Conservation (phyloP, 176 grass and related monocot species). For the Thalia dealbata region DNA sequence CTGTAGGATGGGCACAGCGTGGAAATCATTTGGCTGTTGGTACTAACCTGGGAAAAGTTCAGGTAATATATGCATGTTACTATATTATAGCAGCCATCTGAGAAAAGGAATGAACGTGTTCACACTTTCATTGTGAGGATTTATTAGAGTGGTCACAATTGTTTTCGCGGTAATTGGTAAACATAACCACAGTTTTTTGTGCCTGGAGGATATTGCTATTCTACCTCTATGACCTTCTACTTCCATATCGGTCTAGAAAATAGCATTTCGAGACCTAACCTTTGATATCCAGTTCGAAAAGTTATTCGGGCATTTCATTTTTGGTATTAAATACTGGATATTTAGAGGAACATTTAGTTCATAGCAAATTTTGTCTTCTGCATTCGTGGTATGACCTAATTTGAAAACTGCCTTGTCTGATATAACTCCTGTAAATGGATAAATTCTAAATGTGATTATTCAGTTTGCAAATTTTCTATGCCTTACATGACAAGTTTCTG, state of each 20-base stretch:
- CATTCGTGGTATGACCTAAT: background rate
- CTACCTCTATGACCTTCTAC: background rate
- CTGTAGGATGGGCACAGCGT: constrained; percentile 84
- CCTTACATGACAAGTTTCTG: background rate
- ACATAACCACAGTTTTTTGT: background rate
- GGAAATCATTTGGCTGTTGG: constrained; percentile 79
- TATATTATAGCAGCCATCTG: background rate
- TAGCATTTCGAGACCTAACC: background rate
- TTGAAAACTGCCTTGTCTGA: too few relatives aligned
- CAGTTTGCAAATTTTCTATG: background rate
- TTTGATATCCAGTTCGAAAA: background rate
- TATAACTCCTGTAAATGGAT: background rate
- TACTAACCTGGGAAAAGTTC: constrained; percentile 91
- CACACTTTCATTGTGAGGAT: background rate
- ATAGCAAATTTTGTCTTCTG: background rate
- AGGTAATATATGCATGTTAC: constrained; percentile 32
- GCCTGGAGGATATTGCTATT: background rate
- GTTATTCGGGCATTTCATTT: background rate
- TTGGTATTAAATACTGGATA: background rate
- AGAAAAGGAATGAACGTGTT: background rate
- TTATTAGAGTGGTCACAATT: background rate
- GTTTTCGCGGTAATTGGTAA: background rate
- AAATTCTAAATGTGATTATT: background rate
- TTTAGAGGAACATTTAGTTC: background rate
- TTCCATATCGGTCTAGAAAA: background rate